Base-by-base conservation (phyloP, 345 rosid species). In the Geranium rotundifolium region DNA sequence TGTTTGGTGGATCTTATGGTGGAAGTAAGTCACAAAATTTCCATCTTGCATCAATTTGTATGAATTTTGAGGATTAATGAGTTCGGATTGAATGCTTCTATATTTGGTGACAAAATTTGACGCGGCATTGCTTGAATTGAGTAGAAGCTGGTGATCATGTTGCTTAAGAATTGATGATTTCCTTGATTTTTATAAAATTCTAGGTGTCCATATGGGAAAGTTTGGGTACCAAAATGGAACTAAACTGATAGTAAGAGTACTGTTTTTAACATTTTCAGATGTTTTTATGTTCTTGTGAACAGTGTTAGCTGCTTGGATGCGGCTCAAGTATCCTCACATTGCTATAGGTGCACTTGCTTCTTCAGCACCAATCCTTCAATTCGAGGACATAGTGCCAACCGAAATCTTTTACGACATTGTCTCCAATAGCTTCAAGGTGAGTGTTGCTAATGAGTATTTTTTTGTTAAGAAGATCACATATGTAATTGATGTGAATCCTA, bases 281-380 rank as follows among this genome's bases (percentile, higher is more conserved):
- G 12, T 34, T n/a, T 23, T 15, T 18, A 6, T 56, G 55, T 65
- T 59, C 0, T 29, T 9, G 74, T 65, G 30, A 69, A 69, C 81
- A 92, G 96, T 92, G 98, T 73, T 92, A 61, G 98, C 98, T 1
- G 88, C 96, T 63, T 92, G 95, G 98, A 92, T 92, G 98, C 83
- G 96, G 79, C 77, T 92, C 8, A 92, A 92, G 76, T 92, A 92
- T 79, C 95, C 96, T 52, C 98, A 92, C 62, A 71, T 92, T 65
- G 85, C 95, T 0, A 73, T 89, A 34, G 98, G 96, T 59, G 95
- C 95, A 13, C 86, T 92, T 62, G 95, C 95, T 78, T 84, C 98
- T 4, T 92, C 95, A 0, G 96, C 98, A 3, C 96, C 98, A 0
- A 87, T 92, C 76, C 96, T 92, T 75, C 93, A 92, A 67, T 89